These are phyloP conservation scores for Claviceps spartinae DNA, from an alignment of 2,329 filamentous ascomycete species.

Conservation along the genomic window DNA sequence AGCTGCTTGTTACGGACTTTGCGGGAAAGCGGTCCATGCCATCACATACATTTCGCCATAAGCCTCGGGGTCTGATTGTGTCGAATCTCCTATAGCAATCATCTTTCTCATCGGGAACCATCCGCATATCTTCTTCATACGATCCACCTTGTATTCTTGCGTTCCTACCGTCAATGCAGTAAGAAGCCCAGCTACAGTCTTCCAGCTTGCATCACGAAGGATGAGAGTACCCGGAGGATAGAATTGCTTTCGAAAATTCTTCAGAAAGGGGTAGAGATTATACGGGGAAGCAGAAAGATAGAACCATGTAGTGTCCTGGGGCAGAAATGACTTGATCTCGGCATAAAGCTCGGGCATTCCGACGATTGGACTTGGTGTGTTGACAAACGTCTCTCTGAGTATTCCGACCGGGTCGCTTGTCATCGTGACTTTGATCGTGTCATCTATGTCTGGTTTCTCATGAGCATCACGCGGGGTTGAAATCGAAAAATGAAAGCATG, in stretches of 20 bases:
- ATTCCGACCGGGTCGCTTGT: conserved; percentile 72
- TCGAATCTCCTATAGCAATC: conserved; percentile 80
- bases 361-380: conserved; percentile 52
- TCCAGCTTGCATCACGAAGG: conserved; percentile 74
- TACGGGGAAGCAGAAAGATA: conserved; percentile 91
- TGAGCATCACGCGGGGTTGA: neutral
- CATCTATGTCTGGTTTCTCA: conserved; percentile 58
- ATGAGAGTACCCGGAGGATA: conserved; percentile 72
- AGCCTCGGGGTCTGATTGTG: conserved; percentile 79
- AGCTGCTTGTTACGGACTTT: neutral
- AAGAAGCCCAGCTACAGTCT: conserved; percentile 68
- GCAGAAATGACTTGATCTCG: conserved; percentile 41
- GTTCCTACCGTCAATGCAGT: conserved; percentile 68
- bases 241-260: conserved; percentile 53
- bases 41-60: conserved; percentile 62
- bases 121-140: conserved; percentile 61
- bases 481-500: neutral
- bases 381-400: conserved; percentile 69
- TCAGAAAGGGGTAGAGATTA: conserved; percentile 82
- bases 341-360: conserved; percentile 81
- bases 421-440: conserved; percentile 86
- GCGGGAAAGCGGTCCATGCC: neutral
- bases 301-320: conserved; percentile 62
- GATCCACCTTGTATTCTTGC: conserved; percentile 71
- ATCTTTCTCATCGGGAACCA: conserved; percentile 72